Base-by-base conservation (phyloP, 1,284 basidiomycete species). In the Irpex lacteus region DNA sequence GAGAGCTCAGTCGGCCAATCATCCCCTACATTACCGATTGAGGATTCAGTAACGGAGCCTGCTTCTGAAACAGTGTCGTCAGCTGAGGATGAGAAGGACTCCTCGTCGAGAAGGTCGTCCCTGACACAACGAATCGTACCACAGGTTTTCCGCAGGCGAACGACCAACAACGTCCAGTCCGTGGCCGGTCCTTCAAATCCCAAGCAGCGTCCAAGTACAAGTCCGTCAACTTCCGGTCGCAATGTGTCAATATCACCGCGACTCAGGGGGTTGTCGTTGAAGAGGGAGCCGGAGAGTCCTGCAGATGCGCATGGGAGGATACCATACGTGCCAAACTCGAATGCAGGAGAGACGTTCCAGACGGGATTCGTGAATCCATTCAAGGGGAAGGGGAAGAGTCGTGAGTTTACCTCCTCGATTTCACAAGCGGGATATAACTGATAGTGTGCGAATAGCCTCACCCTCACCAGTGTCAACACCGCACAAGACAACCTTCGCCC, bases 291-390 rank as follows among this genome's bases (percentile, higher is more conserved):
- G 6, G 49, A 62, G 47, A 50, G 60, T 4, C 18, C 62, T 9
- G 59, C 62, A 59, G 34, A 59, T 63, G 52, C 57, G 47, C 36
- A 40, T 56, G 56, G 65, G 61, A 53, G 65, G 5, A 59, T 63
- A 5, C 59, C 61, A 15, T 65, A 65, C 40, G 57, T 32, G 37
- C 59, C 11, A n/a, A 65, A 34, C 52, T 49, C 52, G 57, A 66
- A 53, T n/a, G 56, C 60, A 2, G 64, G 61, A 9, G 70, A 70
- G 59, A 54, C 65, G 19, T 65, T 70, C 38, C 67, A 65, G 4
- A 63, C 66, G n/a, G 62, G 63, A 9, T 71, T 73, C 61, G 67
- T 70, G 11, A 70, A 68, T 53, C 69, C 71, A 13, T 71, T 73
- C 63, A 66, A 66, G 52, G 40, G 60, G 47, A 64, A 66, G 59